A percentile compares a stretch with the other conserved stretches of the same genome.
Evolutionary conservation across 2,329 filamentous ascomycete species (phyloP).

Genomic region (Tolypocladium nubicola): DNA sequence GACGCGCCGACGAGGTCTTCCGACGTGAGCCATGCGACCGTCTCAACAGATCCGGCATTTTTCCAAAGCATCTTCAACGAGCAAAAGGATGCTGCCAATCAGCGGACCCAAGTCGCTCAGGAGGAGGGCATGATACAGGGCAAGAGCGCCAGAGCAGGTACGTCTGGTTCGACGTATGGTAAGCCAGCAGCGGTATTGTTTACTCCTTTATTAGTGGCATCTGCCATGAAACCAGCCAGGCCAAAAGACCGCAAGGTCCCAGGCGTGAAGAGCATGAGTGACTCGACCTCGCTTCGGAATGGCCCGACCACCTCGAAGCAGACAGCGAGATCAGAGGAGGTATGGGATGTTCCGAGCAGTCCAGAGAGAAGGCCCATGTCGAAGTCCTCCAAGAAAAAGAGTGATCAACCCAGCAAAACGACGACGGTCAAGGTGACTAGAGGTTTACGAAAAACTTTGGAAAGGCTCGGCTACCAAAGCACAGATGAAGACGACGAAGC

Average conservation of each 20-base stretch:
- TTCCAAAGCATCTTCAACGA: constrained; percentile 37
- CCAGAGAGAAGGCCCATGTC: constrained; percentile 13
- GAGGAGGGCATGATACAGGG: background rate
- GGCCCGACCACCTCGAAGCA: background rate
- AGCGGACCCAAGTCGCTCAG: constrained; percentile 4
- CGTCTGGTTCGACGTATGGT: no score
- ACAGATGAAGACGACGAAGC: constrained; percentile 3
- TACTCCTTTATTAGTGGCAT: background rate
- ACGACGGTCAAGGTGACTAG: constrained; percentile 9
- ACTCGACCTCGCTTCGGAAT: background rate
- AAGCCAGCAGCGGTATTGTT: background rate
- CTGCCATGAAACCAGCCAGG: background rate
- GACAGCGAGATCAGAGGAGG: constrained; percentile 11
- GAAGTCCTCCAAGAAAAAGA: background rate
- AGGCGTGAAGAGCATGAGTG: background rate
- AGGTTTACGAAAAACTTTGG: constrained; percentile 6
- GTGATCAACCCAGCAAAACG: background rate
- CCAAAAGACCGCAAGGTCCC: background rate
- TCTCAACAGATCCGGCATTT: constrained; percentile 36
- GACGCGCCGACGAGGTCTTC: constrained; percentile 10
- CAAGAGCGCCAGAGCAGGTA: background rate
- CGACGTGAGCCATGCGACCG: constrained; percentile 18
- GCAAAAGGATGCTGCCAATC: constrained; percentile 24
- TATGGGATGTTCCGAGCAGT: constrained; percentile 36
- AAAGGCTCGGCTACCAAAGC: constrained; percentile 9